Percentiles rank a stretch among this genome's conserved stretches.
These are phyloP conservation scores for Fusarium marasasianum DNA, from an alignment of 2,329 filamentous ascomycete species.

Conservation along the genomic window DNA sequence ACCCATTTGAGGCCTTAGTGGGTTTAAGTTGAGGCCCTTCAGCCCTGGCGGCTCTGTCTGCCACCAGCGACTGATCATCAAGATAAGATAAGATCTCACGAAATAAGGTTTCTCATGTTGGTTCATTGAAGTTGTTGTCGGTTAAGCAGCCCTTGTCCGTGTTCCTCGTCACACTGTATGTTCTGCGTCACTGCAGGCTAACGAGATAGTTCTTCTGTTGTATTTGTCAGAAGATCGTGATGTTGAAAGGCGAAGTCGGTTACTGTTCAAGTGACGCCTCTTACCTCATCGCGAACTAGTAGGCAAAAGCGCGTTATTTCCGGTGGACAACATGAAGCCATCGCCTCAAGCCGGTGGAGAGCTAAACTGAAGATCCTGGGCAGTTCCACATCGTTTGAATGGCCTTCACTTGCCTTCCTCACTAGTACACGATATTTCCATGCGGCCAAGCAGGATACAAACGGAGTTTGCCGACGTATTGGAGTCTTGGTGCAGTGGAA, in stretches of 20 bases:
- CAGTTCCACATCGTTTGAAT: not conserved
- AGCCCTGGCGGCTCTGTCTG: slow-evolving; percentile 2
- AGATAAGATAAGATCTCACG: slow-evolving; percentile 22
- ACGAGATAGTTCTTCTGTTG: not conserved
- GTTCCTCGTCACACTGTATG: not conserved
- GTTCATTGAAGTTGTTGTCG: not conserved
- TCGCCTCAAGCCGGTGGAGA: not conserved
- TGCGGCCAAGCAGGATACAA: not conserved
- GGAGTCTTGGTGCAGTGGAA: not conserved
- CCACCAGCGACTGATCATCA: not conserved
- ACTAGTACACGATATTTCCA: not conserved
- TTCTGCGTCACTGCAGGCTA: not conserved
- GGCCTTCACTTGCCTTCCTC: not conserved
- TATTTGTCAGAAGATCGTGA: not conserved
- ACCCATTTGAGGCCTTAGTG: not conserved
- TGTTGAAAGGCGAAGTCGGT: not conserved
- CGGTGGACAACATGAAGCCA: not conserved
- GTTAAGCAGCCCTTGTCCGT: not conserved
- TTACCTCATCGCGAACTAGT: not conserved
- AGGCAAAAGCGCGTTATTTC: not conserved
- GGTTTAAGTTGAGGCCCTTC: slow-evolving; percentile 8
- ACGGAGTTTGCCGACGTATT: not conserved
- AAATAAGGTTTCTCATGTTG: not conserved
- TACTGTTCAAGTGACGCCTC: not conserved
- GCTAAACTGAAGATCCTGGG: not conserved